Evolutionary conservation across 2,329 filamentous ascomycete species (phyloP).

Genomic region (Penicillium sp.): DNA sequence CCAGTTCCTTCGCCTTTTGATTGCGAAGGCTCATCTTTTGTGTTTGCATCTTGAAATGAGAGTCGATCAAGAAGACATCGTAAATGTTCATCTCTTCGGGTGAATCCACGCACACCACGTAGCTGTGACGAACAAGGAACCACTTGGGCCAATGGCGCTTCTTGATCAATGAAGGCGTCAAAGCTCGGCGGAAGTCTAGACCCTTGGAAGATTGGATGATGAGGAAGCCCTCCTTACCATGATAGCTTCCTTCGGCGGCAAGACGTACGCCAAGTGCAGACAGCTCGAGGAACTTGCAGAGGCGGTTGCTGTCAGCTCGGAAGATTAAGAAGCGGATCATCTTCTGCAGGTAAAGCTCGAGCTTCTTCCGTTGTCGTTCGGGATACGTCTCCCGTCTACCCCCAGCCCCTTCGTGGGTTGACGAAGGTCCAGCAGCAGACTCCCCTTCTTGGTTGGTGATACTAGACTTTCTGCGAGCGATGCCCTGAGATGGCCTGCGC

Average conservation of each 20-base stretch:
- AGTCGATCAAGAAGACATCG: slow-evolving; percentile 96
- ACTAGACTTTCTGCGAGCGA: slow-evolving; percentile 62
- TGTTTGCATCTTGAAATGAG: slow-evolving; percentile 78
- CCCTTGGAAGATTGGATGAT: slow-evolving; percentile 91
- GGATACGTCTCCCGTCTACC: slow-evolving; percentile 63
- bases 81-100: slow-evolving; percentile 99
- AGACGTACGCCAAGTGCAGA: slow-evolving; percentile 92
- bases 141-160: slow-evolving; percentile 87
- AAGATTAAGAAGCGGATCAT: slow-evolving; percentile 98
- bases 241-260: slow-evolving; percentile 93
- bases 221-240: slow-evolving; percentile 94
- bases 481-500: slow-evolving; percentile 57
- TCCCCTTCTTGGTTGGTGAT: slow-evolving; percentile 43
- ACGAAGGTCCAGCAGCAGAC: slow-evolving; percentile 36
- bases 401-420: slow-evolving; percentile 37
- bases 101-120: slow-evolving; percentile 97
- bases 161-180: slow-evolving; percentile 77
- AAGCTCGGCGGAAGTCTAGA: slow-evolving; percentile 77
- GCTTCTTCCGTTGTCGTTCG: slow-evolving; percentile 77
- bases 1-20: slow-evolving; percentile 59
- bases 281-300: slow-evolving; percentile 94
- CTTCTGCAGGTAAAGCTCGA: slow-evolving; percentile 88
- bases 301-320: slow-evolving; percentile 87
- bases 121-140: slow-evolving; percentile 98
- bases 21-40: slow-evolving; percentile 60